Conservation (phyloP, 495 filamentous ascomycete species). For the Melanomma pulvis-pyrius region DNA sequence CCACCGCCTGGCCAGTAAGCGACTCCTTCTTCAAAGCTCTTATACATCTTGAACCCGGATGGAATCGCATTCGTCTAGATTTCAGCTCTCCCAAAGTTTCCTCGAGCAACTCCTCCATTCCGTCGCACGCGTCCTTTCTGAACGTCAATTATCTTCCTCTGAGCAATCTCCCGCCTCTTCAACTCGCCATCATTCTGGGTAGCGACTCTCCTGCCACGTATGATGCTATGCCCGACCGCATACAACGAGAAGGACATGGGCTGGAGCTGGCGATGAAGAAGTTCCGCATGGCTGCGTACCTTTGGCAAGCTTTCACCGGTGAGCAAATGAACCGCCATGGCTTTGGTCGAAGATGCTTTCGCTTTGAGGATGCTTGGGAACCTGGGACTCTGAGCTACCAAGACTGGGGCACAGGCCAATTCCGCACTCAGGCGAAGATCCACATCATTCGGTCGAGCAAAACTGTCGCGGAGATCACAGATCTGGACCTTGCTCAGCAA, state of each 20-base stretch:
- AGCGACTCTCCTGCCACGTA: constrained; percentile 87
- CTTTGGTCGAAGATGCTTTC: constrained; percentile 79
- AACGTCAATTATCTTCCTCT: constrained; percentile 83
- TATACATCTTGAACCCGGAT: constrained; percentile 82
- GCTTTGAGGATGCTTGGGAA: constrained; percentile 93
- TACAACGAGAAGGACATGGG: constrained; percentile 76
- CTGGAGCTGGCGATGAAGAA: constrained; percentile 80
- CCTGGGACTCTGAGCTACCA: constrained; percentile 71
- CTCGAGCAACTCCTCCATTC: constrained; percentile 66
- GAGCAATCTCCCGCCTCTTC: constrained; percentile 73
- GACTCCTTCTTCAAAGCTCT: constrained; percentile 88
- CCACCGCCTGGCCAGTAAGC: constrained; percentile 79
- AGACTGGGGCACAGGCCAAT: constrained; percentile 66
- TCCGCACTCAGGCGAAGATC: constrained; percentile 87
- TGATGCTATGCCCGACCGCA: constrained; percentile 75
- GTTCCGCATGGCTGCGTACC: constrained; percentile 86
- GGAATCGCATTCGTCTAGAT: constrained; percentile 82
- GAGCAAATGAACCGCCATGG: constrained; percentile 92
- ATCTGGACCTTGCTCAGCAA: constrained; percentile 81
- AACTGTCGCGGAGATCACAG: constrained; percentile 79
- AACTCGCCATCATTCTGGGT: constrained; percentile 80
- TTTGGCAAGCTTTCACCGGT: constrained; percentile 94
- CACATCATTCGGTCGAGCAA: constrained; percentile 81
- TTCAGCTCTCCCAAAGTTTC: constrained; percentile 80
- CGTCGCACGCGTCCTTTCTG: constrained; percentile 74